Conservation (phyloP, 2,329 filamentous ascomycete species). For the Xylariales sp. region DNA sequence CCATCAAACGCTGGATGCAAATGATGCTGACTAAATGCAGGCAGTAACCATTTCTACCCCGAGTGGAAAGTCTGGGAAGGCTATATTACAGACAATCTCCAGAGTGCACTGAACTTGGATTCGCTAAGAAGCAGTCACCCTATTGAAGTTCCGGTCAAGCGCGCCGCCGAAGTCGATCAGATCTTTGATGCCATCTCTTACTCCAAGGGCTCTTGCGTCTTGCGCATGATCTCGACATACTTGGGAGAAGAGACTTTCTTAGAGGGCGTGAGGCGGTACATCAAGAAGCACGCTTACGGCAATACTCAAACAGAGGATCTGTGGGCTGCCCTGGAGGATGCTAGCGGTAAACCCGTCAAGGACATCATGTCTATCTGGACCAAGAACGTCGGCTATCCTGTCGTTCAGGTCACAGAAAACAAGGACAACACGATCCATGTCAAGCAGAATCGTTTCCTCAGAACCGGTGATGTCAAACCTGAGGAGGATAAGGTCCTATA, state of each 20-base stretch:
- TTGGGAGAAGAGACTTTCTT: slow-evolving; percentile 90
- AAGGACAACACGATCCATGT: slow-evolving; percentile 70
- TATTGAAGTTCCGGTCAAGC: slow-evolving; percentile 93
- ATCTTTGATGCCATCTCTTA: slow-evolving; percentile 98
- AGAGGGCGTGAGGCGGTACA: slow-evolving; percentile 82
- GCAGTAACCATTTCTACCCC: slow-evolving; percentile 87
- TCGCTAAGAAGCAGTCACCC: slow-evolving; percentile 92
- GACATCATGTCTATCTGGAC: slow-evolving; percentile 95
- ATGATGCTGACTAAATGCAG: no score
- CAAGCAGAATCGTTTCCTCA: slow-evolving; percentile 92
- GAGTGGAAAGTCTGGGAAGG: slow-evolving; percentile 98
- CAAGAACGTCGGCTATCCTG: slow-evolving; percentile 90
- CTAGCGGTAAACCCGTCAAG: slow-evolving; percentile 85
- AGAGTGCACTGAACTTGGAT: slow-evolving; percentile 81
- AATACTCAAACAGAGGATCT: slow-evolving; percentile 90
- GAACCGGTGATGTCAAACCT: slow-evolving; percentile 87
- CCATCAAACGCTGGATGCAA: no score
- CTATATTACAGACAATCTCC: slow-evolving; percentile 89
- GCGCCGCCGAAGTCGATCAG: slow-evolving; percentile 93
- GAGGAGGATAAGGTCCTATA: slow-evolving; percentile 87
- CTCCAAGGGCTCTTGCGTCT: slow-evolving; percentile 90
- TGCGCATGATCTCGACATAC: slow-evolving; percentile 96
- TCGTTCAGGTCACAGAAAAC: slow-evolving; percentile 79
- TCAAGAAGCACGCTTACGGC: slow-evolving; percentile 94
- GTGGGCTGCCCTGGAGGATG: slow-evolving; percentile 81